Evolutionary conservation across 192 early-diverging fungal genomes (phyloP).

Genomic region (Podila minutissima): DNA sequence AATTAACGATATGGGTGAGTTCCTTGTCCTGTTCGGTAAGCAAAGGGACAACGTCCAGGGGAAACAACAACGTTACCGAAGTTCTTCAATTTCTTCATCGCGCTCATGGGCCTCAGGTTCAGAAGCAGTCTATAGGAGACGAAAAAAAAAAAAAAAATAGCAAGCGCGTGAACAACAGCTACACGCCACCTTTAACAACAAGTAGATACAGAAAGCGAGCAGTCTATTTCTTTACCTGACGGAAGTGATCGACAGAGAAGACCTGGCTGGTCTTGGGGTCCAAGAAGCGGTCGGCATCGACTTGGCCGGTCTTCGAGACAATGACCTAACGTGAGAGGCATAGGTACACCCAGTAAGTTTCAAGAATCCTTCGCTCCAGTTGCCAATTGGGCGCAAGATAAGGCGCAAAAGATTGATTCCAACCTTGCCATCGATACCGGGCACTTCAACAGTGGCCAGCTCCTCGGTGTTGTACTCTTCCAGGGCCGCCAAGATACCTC

Average conservation of each 20-base stretch:
- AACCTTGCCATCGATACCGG: conserved; percentile 69
- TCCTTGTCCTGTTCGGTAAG: conserved; percentile 7
- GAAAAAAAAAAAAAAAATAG: neutral
- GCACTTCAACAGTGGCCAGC: conserved; percentile 76
- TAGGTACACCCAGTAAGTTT: neutral
- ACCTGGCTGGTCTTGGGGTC: conserved; percentile 76
- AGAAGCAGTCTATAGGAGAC: conserved; percentile 28
- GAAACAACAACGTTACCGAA: conserved; percentile 30
- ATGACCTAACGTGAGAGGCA: conserved; percentile 64
- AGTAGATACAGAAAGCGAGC: no score
- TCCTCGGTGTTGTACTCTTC: conserved; percentile 89
- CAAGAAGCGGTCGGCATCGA: conserved; percentile 73
- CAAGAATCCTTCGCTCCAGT: neutral
- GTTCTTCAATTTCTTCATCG: conserved; percentile 49
- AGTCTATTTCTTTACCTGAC: conserved; percentile 43
- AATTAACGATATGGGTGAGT: neutral
- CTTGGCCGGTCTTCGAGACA: conserved; percentile 76
- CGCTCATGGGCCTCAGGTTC: conserved; percentile 38
- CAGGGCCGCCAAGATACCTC: conserved; percentile 72
- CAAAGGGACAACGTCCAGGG: neutral
- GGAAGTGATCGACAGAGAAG: conserved; percentile 87
- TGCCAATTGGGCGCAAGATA: neutral
- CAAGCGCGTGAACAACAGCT: no score
- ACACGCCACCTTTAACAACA: no score
- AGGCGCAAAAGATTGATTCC: neutral